phyloP scores from a whole-genome alignment of 192 early-diverging fungal species.

The Funneliformis geosporum region DNA sequence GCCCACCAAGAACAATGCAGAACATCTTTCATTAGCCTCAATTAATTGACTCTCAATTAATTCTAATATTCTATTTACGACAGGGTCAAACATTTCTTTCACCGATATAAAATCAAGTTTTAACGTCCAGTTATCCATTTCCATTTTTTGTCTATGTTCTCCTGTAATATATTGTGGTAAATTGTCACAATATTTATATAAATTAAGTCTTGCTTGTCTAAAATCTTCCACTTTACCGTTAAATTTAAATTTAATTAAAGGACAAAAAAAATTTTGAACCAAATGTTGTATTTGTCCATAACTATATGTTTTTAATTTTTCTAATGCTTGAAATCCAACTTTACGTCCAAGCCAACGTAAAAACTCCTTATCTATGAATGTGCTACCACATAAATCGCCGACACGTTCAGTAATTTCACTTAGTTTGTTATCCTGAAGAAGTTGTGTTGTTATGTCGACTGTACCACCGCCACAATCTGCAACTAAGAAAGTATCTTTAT shows the following conservation, averaged over 20 bases:
- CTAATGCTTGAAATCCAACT: slow-evolving; percentile 16
- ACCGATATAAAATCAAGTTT: slow-evolving; percentile 47
- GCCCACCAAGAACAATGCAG: slow-evolving; percentile 58
- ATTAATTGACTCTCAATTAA: slow-evolving; percentile 55
- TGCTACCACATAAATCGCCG: slow-evolving; percentile 11
- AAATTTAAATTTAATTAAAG: not conserved
- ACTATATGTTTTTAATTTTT: not conserved
- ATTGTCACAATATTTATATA: not conserved
- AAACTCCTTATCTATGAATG: slow-evolving; percentile 22
- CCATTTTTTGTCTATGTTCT: slow-evolving; percentile 32
- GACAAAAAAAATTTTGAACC: not conserved
- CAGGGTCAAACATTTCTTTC: slow-evolving; percentile 58
- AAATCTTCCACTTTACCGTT: not conserved
- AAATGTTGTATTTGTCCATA: slow-evolving; percentile 21
- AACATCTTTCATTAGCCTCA: slow-evolving; percentile 40
- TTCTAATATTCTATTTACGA: slow-evolving; percentile 50
- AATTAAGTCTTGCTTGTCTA: not conserved
- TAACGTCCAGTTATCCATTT: slow-evolving; percentile 43
- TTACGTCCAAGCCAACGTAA: slow-evolving; percentile 8
- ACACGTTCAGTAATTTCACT: slow-evolving; percentile 18
- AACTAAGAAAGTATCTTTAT: slow-evolving; percentile 14
- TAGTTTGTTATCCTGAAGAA: not conserved
- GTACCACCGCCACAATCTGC: slow-evolving; percentile 24
- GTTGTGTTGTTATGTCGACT: slow-evolving; percentile 6
- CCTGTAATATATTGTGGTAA: slow-evolving; percentile 6